Base-by-base conservation (phyloP, 352 stramenopile species). In the Phytophthora constricta region DNA sequence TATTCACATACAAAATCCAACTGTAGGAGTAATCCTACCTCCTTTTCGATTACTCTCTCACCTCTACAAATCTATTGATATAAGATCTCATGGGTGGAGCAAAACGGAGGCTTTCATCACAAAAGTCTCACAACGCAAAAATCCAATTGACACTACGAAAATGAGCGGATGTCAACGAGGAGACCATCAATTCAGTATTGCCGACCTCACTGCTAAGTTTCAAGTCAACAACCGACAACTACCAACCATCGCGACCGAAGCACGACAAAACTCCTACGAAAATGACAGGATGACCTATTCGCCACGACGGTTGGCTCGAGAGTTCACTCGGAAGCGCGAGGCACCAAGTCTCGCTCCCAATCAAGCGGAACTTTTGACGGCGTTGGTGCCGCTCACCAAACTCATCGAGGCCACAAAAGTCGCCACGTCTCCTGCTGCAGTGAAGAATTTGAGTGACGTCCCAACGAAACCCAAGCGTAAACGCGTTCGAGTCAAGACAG, bases 401-500 rank as follows among this genome's bases (percentile, higher is more conserved):
- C 50, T 72, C 50, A 64, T 72, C 13, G 50, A 64, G n/a, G 8
- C 51, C 11, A 25, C 58, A 3, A 22, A 3, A 13, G 31, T 27
- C 17, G 31, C 50, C 41, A 9, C 25, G 1, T 31, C 22, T 49
- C 25, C 14, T n/a, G 19, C 42, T 25, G 27, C 16, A 20, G 25
- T 4, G 10, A 43, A 28, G 13, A 47, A 17, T 9, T 22, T 42
- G n/a, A 11, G 16, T 20, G 16, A 3, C 37, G 11, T 20, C 41
- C 3, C 23, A 54, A 4, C 41, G 22, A 65, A 69, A 25, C 65
- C 41, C 10, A 77, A 76, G 53, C 69, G 65, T 20, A 80, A 82
- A 60, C 70, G 76, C 27, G 54, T 80, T 45, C 73, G 76, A 42
- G 11, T 47, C 28, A 75, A 79, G 57, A 79, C 74, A 0, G 68